phyloP scores from a whole-genome alignment of 176 grass and related monocot genomes.

The Otatea glauca region DNA sequence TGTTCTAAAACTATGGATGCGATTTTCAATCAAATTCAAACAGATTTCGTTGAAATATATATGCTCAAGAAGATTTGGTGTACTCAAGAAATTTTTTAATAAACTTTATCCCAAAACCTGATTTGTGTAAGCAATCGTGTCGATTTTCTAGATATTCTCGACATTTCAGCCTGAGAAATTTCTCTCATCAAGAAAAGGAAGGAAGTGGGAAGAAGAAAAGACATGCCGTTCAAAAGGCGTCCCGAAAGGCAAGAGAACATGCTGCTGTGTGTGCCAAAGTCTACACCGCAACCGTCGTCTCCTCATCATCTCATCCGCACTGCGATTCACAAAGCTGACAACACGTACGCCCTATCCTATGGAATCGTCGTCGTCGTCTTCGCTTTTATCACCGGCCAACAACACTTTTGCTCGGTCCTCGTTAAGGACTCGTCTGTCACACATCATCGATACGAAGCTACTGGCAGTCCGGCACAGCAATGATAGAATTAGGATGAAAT shows the following conservation, averaged over 20 bases:
- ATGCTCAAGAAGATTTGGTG: neutral
- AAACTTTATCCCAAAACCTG: neutral
- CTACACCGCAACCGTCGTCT: conserved; percentile 6
- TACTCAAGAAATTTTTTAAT: neutral
- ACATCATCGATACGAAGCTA: neutral
- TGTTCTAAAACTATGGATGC: neutral
- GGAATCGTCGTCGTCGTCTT: no score
- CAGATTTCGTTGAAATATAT: neutral
- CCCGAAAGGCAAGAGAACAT: conserved; percentile 35
- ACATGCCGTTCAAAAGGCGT: conserved; percentile 1
- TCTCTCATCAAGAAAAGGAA: neutral
- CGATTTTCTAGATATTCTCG: neutral
- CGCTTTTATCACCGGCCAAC: neutral
- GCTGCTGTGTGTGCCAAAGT: conserved; percentile 11
- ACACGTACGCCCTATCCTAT: neutral
- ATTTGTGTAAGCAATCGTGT: neutral
- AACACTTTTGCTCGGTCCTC: neutral
- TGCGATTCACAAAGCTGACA: neutral
- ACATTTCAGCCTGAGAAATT: neutral
- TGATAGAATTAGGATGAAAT: no score
- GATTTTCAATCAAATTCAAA: neutral
- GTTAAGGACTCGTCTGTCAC: neutral
- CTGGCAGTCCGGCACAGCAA: neutral
- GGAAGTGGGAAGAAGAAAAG: neutral
- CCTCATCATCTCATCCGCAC: neutral